These are phyloP conservation scores for Citrus mangshanensis DNA, from an alignment of 345 rosid species.

Conservation along the genomic window DNA sequence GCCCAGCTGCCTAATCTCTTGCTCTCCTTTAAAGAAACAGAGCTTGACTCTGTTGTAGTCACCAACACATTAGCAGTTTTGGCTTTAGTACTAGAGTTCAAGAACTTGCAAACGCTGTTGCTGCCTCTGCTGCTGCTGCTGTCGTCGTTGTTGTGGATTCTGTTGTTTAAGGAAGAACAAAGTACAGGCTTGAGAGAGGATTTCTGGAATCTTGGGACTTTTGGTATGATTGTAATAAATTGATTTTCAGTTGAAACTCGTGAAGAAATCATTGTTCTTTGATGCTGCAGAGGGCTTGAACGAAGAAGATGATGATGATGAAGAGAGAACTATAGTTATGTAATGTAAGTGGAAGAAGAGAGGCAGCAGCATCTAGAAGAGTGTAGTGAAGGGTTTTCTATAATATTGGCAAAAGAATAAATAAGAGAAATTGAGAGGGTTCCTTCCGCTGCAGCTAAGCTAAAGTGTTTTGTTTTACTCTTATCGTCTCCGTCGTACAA, in stretches of 20 bases:
- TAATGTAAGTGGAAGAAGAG: not conserved
- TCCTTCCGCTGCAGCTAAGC: not conserved
- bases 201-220: conserved; percentile 14
- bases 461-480: no score
- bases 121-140: no score
- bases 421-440: not conserved
- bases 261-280: conserved; percentile 14
- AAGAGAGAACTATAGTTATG: not conserved
- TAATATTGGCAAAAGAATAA: not conserved
- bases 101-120: conserved; percentile 6
- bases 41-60: conserved; percentile 16
- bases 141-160: not conserved
- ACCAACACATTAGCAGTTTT: conserved; percentile 14
- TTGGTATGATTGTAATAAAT: not conserved
- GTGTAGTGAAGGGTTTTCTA: not conserved
- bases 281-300: not conserved
- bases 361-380: conserved; percentile 9
- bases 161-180: conserved; percentile 12
- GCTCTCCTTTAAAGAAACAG: conserved; percentile 32
- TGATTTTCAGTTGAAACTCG: conserved; percentile 4
- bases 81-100: conserved; percentile 3
- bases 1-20: conserved; percentile 4
- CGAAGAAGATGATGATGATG: not conserved
- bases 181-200: not conserved
- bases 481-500: not conserved